phyloP scores from a whole-genome alignment of 2,329 filamentous ascomycete genomes.

The Cladophialophora yegresii region DNA sequence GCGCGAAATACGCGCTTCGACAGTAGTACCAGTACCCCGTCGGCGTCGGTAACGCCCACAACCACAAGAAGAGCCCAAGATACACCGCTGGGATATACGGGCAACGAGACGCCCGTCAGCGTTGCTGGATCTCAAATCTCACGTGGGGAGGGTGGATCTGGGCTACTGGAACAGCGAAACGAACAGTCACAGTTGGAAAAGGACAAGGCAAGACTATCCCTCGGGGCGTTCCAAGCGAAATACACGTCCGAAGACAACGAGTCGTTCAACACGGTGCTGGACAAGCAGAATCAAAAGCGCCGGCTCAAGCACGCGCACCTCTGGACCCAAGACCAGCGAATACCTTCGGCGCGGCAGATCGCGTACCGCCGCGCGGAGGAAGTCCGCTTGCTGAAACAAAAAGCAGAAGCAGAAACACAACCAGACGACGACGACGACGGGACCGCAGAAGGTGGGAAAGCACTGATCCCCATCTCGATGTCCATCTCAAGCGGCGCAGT shows the following conservation, averaged over 20 bases:
- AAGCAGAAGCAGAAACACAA: slow-evolving; percentile 51
- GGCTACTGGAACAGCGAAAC: slow-evolving; percentile 37
- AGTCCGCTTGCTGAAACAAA: slow-evolving; percentile 68
- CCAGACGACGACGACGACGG: slow-evolving; percentile 51
- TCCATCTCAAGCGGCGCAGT: slow-evolving; percentile 60
- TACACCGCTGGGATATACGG: slow-evolving; percentile 36
- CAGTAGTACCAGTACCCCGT: too few relatives aligned
- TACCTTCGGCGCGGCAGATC: slow-evolving; percentile 64
- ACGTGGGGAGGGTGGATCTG: background rate
- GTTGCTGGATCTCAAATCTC: slow-evolving; percentile 41
- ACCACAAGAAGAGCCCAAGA: slow-evolving; percentile 26
- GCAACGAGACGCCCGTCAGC: slow-evolving; percentile 60
- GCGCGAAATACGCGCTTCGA: slow-evolving; percentile 37
- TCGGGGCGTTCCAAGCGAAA: slow-evolving; percentile 82
- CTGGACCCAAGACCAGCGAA: slow-evolving; percentile 77
- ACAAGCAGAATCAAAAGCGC: slow-evolving; percentile 82
- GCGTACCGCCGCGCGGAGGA: slow-evolving; percentile 52
- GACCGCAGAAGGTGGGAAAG: slow-evolving; percentile 51
- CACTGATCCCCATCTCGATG: slow-evolving; percentile 54
- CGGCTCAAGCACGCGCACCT: slow-evolving; percentile 87
- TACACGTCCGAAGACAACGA: slow-evolving; percentile 99
- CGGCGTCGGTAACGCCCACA: slow-evolving; percentile 16
- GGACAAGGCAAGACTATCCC: slow-evolving; percentile 72
- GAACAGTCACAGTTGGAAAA: slow-evolving; percentile 45
- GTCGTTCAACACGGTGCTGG: slow-evolving; percentile 88